Conservation (phyloP, 2,329 filamentous ascomycete species). For the Sporothrix protearum region DNA sequence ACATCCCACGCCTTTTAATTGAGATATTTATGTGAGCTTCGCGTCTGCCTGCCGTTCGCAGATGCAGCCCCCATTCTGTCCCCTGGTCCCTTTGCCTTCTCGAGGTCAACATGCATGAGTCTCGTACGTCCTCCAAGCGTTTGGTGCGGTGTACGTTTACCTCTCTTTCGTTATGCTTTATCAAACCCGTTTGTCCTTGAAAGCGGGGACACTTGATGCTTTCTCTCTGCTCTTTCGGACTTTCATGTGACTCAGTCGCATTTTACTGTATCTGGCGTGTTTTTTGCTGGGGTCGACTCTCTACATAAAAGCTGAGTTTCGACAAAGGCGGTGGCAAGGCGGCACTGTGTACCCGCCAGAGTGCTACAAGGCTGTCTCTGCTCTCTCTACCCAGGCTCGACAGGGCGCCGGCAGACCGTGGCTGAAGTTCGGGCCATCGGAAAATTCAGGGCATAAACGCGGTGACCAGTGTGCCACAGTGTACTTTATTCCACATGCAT, state of each 20-base stretch:
- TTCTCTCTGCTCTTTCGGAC: neutral
- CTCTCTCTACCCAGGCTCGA: neutral
- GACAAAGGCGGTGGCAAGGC: neutral
- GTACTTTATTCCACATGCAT: neutral
- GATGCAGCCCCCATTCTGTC: neutral
- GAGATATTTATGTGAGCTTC: slow-evolving; percentile 16
- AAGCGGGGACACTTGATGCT: slow-evolving; percentile 6
- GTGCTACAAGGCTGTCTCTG: slow-evolving; percentile 1
- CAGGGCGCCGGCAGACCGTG: slow-evolving; percentile 15
- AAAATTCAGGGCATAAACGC: slow-evolving; percentile 18
- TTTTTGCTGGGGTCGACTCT: neutral
- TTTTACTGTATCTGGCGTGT: neutral
- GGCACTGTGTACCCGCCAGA: slow-evolving; percentile 14
- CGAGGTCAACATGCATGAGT: neutral
- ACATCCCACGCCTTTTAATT: neutral
- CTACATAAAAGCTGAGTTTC: neutral
- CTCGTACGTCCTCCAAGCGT: neutral
- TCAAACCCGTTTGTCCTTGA: neutral
- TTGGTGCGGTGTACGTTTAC: neutral
- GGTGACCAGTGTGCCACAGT: neutral
- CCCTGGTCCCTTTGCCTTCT: neutral
- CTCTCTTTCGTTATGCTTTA: neutral
- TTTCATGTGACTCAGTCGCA: slow-evolving; percentile 11
- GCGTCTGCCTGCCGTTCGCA: neutral
- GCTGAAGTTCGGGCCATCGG: slow-evolving; percentile 27